Evolutionary conservation across 441 rosid genomes (phyloP).

Genomic region (Cnidoscolus chayamansa): DNA sequence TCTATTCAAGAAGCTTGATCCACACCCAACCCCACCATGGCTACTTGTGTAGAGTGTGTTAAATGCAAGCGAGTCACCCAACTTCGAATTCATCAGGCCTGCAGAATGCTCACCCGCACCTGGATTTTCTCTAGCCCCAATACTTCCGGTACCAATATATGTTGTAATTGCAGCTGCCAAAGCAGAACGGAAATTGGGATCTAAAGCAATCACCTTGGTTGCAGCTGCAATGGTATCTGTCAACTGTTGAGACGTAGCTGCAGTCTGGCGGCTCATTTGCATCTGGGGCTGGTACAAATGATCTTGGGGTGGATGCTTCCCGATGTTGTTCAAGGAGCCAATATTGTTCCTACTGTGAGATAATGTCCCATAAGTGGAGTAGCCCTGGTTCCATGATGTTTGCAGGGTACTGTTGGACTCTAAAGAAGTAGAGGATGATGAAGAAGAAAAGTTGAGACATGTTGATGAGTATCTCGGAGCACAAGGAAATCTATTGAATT

Average conservation of each 20-base stretch:
- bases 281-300: conserved; percentile 34
- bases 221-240: conserved; percentile 54
- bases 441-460: conserved; percentile 47
- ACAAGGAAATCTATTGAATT: conserved; percentile 35
- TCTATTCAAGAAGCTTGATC: conserved; percentile 33
- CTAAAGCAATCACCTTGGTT: conserved; percentile 62
- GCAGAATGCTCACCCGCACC: conserved; percentile 13
- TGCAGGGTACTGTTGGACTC: conserved; percentile 39
- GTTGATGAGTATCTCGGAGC: conserved; percentile 39
- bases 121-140: conserved; percentile 11
- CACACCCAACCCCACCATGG: conserved; percentile 28
- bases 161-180: conserved; percentile 64
- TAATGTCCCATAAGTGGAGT: not conserved
- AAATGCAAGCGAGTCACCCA: conserved; percentile 20
- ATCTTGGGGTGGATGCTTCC: conserved; percentile 26
- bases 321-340: conserved; percentile 17
- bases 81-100: conserved; percentile 29
- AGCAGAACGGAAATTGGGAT: conserved; percentile 73
- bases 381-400: not conserved
- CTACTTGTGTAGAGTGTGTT: conserved; percentile 16
- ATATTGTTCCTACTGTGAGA: conserved; percentile 34
- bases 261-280: conserved; percentile 30
- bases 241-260: conserved; percentile 26
- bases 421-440: conserved; percentile 13
- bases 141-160: conserved; percentile 34